phyloP scores from a whole-genome alignment of 352 stramenopile species.

The Phytophthora capsici region DNA sequence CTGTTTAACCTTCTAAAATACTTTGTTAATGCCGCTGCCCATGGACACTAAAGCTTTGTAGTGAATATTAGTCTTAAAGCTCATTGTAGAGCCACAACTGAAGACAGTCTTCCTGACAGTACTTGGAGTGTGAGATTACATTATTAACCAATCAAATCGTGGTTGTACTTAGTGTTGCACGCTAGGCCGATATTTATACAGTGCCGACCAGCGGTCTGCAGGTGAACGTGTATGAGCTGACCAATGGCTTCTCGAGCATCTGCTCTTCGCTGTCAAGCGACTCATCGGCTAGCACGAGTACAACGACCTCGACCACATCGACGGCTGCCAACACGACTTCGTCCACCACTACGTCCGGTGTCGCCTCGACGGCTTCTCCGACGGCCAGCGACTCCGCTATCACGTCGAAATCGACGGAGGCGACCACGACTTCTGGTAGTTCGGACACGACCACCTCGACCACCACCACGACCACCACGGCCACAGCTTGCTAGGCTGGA shows the following conservation, averaged over 20 bases:
- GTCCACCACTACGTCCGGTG: background rate
- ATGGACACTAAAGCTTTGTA: too few relatives aligned
- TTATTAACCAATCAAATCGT: too few relatives aligned
- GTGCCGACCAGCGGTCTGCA: constrained; percentile 36
- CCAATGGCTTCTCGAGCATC: constrained; percentile 20
- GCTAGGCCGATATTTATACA: too few relatives aligned
- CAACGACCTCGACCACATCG: constrained; percentile 7
- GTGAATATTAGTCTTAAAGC: too few relatives aligned
- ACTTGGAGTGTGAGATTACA: too few relatives aligned
- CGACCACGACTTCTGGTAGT: background rate
- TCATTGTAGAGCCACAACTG: too few relatives aligned
- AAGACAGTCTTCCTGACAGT: too few relatives aligned
- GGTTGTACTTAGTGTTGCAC: too few relatives aligned
- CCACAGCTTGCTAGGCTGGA: background rate
- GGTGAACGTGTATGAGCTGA: constrained; percentile 26
- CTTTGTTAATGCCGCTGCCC: too few relatives aligned
- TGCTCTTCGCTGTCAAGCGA: constrained; percentile 24
- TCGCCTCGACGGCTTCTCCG: background rate
- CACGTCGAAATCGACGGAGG: background rate
- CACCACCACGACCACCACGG: background rate
- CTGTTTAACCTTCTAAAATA: too few relatives aligned
- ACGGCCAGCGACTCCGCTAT: background rate
- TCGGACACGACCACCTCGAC: background rate
- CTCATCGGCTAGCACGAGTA: constrained; percentile 17
- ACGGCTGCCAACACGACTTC: background rate